These are phyloP conservation scores for Aquilaria sinensis DNA, from an alignment of 345 rosid species.

Conservation along the genomic window DNA sequence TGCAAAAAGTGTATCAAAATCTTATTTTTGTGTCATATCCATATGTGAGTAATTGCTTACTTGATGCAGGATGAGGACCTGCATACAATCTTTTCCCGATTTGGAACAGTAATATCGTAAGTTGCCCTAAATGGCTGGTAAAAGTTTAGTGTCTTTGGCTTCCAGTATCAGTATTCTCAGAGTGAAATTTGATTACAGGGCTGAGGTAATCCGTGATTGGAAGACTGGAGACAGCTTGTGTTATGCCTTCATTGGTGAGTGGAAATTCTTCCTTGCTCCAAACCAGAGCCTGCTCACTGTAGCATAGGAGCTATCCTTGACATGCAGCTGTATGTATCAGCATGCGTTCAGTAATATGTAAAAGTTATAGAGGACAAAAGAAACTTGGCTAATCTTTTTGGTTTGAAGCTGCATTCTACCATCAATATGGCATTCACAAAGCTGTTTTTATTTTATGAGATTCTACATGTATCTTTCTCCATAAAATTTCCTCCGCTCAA, in stretches of 20 bases:
- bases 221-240: conserved; percentile 98
- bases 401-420: background rate
- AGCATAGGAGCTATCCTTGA: background rate
- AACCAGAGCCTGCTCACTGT: background rate
- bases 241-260: conserved; percentile 90
- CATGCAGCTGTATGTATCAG: background rate
- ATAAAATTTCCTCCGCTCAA: too few relatives aligned
- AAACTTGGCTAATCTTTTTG: too few relatives aligned
- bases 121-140: conserved; percentile 18
- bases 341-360: too few relatives aligned
- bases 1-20: background rate
- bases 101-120: conserved; percentile 84
- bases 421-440: background rate
- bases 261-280: conserved; percentile 2
- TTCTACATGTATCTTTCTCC: too few relatives aligned
- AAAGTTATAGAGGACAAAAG: too few relatives aligned
- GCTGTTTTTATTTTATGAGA: background rate
- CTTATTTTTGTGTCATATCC: conserved; percentile 4
- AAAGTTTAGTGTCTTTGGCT: background rate
- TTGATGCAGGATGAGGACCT: conserved; percentile 88
- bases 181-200: conserved; percentile 42
- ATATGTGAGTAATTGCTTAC: conserved; percentile 3
- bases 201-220: conserved; percentile 82
- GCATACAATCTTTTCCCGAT: conserved; percentile 91
- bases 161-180: conserved; percentile 9